Evolutionary conservation across 2,329 filamentous ascomycete genomes (phyloP).

Genomic region (Daldinia sp.): DNA sequence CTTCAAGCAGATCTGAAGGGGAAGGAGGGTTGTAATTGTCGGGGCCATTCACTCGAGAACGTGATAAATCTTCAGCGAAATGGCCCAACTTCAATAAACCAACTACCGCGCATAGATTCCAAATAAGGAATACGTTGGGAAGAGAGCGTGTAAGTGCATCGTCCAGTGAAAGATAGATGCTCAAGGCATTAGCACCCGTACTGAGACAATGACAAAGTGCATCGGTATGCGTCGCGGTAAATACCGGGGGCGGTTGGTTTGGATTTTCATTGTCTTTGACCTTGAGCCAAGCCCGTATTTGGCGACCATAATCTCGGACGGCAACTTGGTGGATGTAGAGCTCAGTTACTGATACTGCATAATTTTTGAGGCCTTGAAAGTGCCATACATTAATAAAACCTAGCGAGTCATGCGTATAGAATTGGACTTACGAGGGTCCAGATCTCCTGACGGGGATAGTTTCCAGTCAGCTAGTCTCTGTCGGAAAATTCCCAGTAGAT

Average conservation of each 20-base stretch:
- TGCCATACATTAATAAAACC: conserved; percentile 10
- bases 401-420: no score
- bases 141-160: conserved; percentile 31
- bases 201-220: conserved; percentile 35
- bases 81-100: conserved; percentile 32
- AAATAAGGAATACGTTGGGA: conserved; percentile 33
- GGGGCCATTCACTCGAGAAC: not conserved
- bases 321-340: conserved; percentile 40
- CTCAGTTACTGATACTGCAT: conserved; percentile 28
- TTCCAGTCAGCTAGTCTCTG: conserved; percentile 35
- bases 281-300: conserved; percentile 19
- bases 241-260: conserved; percentile 5
- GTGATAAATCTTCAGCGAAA: conserved; percentile 22
- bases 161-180: conserved; percentile 31
- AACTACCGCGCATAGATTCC: conserved; percentile 32
- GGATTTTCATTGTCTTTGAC: conserved; percentile 12
- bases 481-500: conserved; percentile 28
- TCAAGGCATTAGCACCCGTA: conserved; percentile 13
- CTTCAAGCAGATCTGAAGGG: conserved; percentile 16
- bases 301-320: conserved; percentile 23
- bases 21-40: conserved; percentile 16
- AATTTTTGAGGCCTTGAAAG: conserved; percentile 21
- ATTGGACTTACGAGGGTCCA: conserved; percentile 28
- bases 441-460: conserved; percentile 16
- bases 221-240: conserved; percentile 27